phyloP scores from a whole-genome alignment of 148 eudicot genomes.

The Salicornia ramosissima region DNA sequence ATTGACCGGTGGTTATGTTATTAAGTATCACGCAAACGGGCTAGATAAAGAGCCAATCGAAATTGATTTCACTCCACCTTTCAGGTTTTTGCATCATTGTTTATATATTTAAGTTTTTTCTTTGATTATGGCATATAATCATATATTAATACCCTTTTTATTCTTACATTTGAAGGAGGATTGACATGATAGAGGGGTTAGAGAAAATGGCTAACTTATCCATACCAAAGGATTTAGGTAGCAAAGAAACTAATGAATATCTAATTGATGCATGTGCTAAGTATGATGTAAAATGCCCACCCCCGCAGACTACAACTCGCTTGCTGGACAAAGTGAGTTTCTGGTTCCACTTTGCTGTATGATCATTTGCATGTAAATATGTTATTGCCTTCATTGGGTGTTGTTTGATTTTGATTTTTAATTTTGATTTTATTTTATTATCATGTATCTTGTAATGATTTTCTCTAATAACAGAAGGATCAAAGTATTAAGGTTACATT shows the following conservation, averaged over 20 bases:
- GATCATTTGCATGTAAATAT: background rate
- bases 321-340: constrained; percentile 72
- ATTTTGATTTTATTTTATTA: too few relatives aligned
- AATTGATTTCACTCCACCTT: constrained; percentile 97
- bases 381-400: background rate
- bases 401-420: too few relatives aligned
- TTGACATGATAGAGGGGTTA: constrained; percentile 86
- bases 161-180: constrained; percentile 45
- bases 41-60: constrained; percentile 71
- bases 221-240: constrained; percentile 77
- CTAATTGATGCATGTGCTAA: constrained; percentile 64
- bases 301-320: constrained; percentile 86
- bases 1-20: constrained; percentile 75
- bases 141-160: background rate
- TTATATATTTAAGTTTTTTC: background rate
- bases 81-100: constrained; percentile 44
- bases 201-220: constrained; percentile 75
- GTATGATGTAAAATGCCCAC: constrained; percentile 79
- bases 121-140: background rate
- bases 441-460: too few relatives aligned
- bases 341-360: background rate
- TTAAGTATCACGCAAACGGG: constrained; percentile 88
- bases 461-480: too few relatives aligned
- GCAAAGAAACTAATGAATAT: constrained; percentile 68
- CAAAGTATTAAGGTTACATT: too few relatives aligned